phyloP scores from a whole-genome alignment of 345 rosid genomes.

The Brassica incana region DNA sequence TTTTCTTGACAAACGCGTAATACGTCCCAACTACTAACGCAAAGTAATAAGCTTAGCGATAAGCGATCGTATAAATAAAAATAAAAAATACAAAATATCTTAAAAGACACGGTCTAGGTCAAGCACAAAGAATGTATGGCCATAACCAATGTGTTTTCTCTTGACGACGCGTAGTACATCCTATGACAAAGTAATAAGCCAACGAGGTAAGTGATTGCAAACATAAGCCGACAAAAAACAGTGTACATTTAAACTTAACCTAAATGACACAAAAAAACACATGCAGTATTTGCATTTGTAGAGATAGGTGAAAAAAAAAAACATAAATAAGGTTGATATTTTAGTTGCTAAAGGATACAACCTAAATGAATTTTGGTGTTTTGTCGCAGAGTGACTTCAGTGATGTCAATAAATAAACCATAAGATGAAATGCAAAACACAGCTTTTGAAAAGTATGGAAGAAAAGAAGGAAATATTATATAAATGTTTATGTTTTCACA shows the following conservation, averaged over 20 bases:
- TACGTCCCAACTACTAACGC: background rate
- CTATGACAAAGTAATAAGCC: constrained; percentile 25
- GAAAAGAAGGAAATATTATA: no score
- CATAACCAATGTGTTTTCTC: constrained; percentile 7
- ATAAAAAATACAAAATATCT: constrained; percentile 17
- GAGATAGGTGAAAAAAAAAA: background rate
- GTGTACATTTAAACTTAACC: background rate
- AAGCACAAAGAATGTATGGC: constrained; percentile 24
- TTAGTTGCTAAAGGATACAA: background rate
- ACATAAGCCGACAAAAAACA: constrained; percentile 16
- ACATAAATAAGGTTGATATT: background rate
- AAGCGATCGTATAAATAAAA: background rate
- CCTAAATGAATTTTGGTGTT: no score
- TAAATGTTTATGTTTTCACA: no score
- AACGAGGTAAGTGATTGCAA: constrained; percentile 17
- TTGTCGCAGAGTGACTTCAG: no score
- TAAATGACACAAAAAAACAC: background rate
- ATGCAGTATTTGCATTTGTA: background rate
- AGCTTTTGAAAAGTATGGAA: no score
- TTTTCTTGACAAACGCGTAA: background rate
- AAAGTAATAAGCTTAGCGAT: background rate
- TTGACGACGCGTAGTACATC: constrained; percentile 14
- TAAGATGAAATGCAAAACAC: no score
- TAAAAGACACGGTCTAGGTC: constrained; percentile 1
- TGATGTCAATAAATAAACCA: no score